These are phyloP conservation scores for Periglandula ipomoeae DNA, from an alignment of 2,329 filamentous ascomycete species.

Conservation along the genomic window DNA sequence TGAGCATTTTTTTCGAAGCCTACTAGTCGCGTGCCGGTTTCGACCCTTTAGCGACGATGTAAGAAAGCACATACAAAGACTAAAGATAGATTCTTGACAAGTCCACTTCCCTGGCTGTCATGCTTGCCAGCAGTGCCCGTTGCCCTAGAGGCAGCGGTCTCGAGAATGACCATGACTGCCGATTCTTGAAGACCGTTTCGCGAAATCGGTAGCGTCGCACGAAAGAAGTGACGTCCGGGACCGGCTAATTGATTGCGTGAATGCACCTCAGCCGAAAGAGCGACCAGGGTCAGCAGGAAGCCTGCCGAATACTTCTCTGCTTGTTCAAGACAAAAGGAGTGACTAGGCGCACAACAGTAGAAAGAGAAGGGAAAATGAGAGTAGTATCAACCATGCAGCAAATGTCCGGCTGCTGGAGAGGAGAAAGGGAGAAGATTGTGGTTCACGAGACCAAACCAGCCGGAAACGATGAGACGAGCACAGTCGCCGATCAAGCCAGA, in stretches of 20 bases:
- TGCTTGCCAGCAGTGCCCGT: slow-evolving; percentile 5
- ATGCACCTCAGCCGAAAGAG: neutral
- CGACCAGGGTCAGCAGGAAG: neutral
- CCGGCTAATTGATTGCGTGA: neutral
- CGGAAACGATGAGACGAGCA: neutral
- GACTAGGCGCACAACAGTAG: slow-evolving; percentile 1
- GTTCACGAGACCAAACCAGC: neutral
- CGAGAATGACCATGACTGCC: slow-evolving; percentile 14
- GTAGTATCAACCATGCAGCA: neutral
- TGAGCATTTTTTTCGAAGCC: neutral
- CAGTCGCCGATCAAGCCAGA: no score
- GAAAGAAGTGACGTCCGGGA: neutral
- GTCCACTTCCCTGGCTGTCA: slow-evolving; percentile 7
- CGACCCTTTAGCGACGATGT: neutral
- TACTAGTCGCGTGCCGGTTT: neutral
- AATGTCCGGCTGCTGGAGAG: neutral
- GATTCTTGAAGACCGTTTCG: neutral
- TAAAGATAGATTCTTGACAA: slow-evolving; percentile 15
- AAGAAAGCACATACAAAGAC: slow-evolving; percentile 12
- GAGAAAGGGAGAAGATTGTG: neutral
- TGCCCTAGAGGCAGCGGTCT: slow-evolving; percentile 9
- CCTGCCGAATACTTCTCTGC: neutral
- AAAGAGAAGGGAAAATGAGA: neutral
- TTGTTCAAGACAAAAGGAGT: slow-evolving; percentile 1
- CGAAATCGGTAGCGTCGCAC: neutral